Evolutionary conservation across 179 eudicot species (phyloP).

Genomic region (Beta corolliflora): DNA sequence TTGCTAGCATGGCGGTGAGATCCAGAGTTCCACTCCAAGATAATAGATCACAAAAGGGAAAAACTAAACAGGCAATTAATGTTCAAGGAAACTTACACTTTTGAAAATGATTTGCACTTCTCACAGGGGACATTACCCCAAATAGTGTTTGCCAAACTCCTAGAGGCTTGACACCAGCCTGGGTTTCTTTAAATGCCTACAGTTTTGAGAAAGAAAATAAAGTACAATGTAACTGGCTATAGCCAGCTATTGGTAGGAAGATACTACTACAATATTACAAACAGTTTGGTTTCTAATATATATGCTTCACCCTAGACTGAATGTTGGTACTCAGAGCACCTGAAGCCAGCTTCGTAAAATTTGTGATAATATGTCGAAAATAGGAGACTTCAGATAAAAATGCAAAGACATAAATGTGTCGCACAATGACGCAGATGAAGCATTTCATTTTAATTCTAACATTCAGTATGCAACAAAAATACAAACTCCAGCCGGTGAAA

Average conservation of each 20-base stretch:
- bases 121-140: slow-evolving; percentile 54
- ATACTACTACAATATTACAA: background rate
- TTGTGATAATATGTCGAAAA: background rate
- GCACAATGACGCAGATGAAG: slow-evolving; percentile 1
- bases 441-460: background rate
- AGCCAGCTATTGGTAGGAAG: background rate
- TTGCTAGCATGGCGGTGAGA: background rate
- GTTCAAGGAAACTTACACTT: slow-evolving; percentile 45
- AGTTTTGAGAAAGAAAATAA: slow-evolving; percentile 11
- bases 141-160: slow-evolving; percentile 82
- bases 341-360: background rate
- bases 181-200: slow-evolving; percentile 66
- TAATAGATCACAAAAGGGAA: background rate
- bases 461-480: background rate
- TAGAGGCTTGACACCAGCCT: slow-evolving; percentile 64
- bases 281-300: background rate
- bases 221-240: background rate
- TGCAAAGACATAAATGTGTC: background rate
- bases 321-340: background rate
- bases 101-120: slow-evolving; percentile 43
- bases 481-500: background rate
- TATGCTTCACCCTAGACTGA: background rate
- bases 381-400: background rate
- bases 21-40: background rate
- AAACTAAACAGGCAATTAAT: background rate